A percentile compares a stretch with the other conserved stretches of the same genome.
Conservation (phyloP, 2,329 filamentous ascomycete species). For the Aspergillus uvarum region DNA sequence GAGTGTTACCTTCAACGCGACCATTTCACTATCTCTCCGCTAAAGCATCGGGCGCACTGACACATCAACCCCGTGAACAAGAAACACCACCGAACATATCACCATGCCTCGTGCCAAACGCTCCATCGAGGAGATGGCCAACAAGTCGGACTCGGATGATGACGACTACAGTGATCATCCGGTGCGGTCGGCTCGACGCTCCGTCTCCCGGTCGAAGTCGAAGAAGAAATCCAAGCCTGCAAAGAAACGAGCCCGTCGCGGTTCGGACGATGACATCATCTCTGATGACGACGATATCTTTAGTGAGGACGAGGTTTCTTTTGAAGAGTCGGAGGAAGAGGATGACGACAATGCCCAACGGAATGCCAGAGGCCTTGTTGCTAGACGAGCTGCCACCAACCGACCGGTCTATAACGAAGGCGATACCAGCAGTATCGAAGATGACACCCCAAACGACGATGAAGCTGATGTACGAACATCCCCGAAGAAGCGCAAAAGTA, state of each 20-base stretch:
- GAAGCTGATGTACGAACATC: conserved; percentile 17
- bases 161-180: conserved; percentile 46
- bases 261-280: conserved; percentile 48
- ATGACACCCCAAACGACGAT: conserved; percentile 28
- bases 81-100: conserved; percentile 10
- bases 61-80: neutral
- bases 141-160: conserved; percentile 47
- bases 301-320: conserved; percentile 43
- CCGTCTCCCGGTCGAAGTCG: conserved; percentile 30
- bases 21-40: neutral
- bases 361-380: conserved; percentile 58
- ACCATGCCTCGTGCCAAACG: conserved; percentile 42
- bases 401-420: conserved; percentile 58
- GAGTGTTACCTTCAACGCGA: neutral
- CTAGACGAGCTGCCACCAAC: conserved; percentile 57
- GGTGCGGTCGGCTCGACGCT: conserved; percentile 29
- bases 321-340: conserved; percentile 48
- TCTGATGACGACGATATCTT: conserved; percentile 40
- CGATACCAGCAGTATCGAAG: conserved; percentile 44
- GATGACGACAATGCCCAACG: conserved; percentile 48
- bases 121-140: conserved; percentile 44
- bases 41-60: neutral
- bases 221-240: conserved; percentile 36
- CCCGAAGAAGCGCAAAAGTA: conserved; percentile 24
- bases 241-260: conserved; percentile 43